These are phyloP conservation scores for Venturia pyrina DNA, from an alignment of 2,329 filamentous ascomycete species.

Conservation along the genomic window DNA sequence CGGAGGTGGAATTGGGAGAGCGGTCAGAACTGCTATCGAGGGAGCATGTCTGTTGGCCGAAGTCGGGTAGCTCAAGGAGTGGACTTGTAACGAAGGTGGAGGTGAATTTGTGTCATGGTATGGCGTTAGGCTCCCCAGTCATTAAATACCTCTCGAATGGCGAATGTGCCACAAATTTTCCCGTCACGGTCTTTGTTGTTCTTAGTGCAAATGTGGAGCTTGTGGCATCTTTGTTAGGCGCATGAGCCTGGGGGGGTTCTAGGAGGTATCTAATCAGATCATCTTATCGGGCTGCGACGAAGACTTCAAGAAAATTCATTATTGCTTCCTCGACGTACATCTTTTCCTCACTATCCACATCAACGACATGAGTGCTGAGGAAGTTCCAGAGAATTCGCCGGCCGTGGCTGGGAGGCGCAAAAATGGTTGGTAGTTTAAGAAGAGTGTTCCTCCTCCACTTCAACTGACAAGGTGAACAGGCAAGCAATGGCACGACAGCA, in stretches of 20 bases:
- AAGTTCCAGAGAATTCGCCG: constrained; percentile 27
- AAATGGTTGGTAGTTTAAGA: constrained; percentile 53
- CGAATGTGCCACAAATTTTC: background rate
- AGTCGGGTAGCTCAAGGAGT: background rate
- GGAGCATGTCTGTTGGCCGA: constrained; percentile 20
- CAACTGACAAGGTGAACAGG: constrained; percentile 42
- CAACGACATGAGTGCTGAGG: constrained; percentile 35
- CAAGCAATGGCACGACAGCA: constrained; percentile 85
- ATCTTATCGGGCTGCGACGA: no score
- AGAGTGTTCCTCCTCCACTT: constrained; percentile 5
- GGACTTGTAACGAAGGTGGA: background rate
- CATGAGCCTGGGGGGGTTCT: background rate
- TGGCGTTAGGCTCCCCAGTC: background rate
- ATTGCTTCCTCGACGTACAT: background rate
- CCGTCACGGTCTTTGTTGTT: background rate
- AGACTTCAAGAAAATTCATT: background rate
- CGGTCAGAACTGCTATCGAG: constrained; percentile 21
- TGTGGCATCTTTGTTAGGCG: background rate
- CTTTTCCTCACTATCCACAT: background rate
- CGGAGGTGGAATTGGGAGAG: constrained; percentile 1
- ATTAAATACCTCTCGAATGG: background rate
- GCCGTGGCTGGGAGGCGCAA: constrained; percentile 56
- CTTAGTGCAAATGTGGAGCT: background rate
- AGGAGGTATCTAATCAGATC: background rate
- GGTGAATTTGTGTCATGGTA: background rate